Base-by-base conservation (phyloP, 2,329 filamentous ascomycete genomes). In the Scedosporium dehoogii region DNA sequence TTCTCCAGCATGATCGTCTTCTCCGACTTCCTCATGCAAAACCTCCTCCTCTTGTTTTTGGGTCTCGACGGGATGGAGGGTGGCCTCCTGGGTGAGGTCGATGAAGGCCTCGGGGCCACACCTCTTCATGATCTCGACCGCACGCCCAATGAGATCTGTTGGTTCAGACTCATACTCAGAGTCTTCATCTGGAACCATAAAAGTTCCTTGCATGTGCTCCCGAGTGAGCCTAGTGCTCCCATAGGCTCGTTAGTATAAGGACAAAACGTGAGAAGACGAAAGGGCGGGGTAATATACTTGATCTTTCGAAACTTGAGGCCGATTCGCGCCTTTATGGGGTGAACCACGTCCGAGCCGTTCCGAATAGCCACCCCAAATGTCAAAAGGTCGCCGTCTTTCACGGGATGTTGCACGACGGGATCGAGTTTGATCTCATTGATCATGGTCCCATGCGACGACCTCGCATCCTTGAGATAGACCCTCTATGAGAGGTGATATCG, bases 391-490 rank as follows among this genome's bases (percentile, higher is more conserved):
- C 44, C 60, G 12, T 56, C 48, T 9, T 62, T 44, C 6, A 63
- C 41, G 5, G 56, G 55, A 48, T 63, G 51, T 7, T 57, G 58
- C 23, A 63, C 33, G 4, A 48, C 51, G 3, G 60, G 44, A 5
- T 55, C 42, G 0, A 63, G 41, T 10, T 58, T 41, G 25, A 23
- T 61, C 9, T 58, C 60, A 18, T 65, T 63, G 9, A 65, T 55
- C 23, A 61, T 41, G 6, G 64, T 65, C 29, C 64, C 64, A n/a
- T 65, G 64, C 25, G 59, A 63, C 16, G 62, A 63, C 23, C 46
- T 48, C 62, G 55, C 42, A 29, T 65, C 64, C 18, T 38, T 62
- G 10, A 64, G 51, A 29, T 63, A 64, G 3, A 64, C 58, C 6
- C 59, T 42, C 59, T 60, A 60, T 18, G 14, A 9, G 6, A 6